Base-by-base conservation (phyloP, 306 rosid genomes). In the Aeschynomene evenia region DNA sequence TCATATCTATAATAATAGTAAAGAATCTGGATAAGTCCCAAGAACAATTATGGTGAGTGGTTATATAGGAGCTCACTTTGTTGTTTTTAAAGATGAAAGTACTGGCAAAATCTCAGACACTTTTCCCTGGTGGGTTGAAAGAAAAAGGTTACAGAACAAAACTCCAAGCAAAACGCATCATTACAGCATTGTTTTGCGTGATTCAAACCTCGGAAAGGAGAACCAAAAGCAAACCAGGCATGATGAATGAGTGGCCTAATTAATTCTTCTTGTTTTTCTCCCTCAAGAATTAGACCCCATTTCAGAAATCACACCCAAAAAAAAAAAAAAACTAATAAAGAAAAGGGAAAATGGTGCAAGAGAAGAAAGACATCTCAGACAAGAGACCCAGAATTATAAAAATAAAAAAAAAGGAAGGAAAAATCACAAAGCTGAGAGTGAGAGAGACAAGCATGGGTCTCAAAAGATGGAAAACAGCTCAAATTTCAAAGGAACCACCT, bases 401-500 rank as follows among this genome's bases (percentile, higher is more conserved):
- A 70, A 63, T 78, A 55, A 73, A 82, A 83, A 80, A 70, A 63
- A n/a, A 7, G 21, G 7, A 29, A 28, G 15, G 22, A 73, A 76
- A 63, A 68, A 29, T 55, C 68, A 80, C 81, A 80, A 67, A 66
- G 76, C 78, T 73, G 60, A 76, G 72, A 82, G 84, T 73, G 60
- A 76, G 72, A 82, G 84, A 86, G 87, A 88, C 90, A 88, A 77
- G 92, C 94, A 86, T 81, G 89, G 85, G 65, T 88, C 92, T 90
- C 84, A 88, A 94, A 94, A 94, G 96, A 87, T 79, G 96, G 86
- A 65, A 54, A 73, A 70, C 71, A 73, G 86, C 96, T 74, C 98
- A 85, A 77, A 62, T 72, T 85, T 80, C 97, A 81, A 90, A 83
- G 87, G 87, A 72, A 74, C 52, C 76, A 78, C 79, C 76, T 75